phyloP scores from a whole-genome alignment of 106 monocot genomes.

The Dendrobium catenatum region DNA sequence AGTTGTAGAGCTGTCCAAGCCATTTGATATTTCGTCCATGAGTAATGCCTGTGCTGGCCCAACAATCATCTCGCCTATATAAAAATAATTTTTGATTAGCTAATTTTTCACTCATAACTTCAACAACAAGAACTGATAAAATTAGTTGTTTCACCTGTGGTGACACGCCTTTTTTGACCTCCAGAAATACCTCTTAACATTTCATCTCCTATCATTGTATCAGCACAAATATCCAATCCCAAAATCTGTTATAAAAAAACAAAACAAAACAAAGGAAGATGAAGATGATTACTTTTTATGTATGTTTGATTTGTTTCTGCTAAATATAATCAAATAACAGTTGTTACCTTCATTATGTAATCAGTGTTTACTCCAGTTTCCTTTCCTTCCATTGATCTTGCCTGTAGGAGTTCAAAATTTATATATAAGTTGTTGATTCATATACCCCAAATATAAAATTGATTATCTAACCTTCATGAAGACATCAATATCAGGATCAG shows the following conservation, averaged over 20 bases:
- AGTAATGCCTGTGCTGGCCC: slow-evolving; percentile 34
- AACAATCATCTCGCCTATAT: slow-evolving; percentile 50
- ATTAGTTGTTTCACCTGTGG: slow-evolving; percentile 24
- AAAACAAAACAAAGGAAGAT: not conserved
- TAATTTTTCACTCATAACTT: not conserved
- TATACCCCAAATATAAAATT: not conserved
- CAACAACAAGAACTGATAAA: not conserved
- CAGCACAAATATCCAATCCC: slow-evolving; percentile 48
- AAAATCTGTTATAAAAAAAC: slow-evolving; percentile 21
- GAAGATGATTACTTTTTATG: not conserved
- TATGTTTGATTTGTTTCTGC: not conserved
- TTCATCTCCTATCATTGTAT: slow-evolving; percentile 45
- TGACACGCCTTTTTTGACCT: slow-evolving; percentile 39
- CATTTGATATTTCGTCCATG: slow-evolving; percentile 61
- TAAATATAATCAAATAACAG: not conserved
- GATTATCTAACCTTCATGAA: slow-evolving; percentile 62
- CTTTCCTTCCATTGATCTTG: slow-evolving; percentile 29
- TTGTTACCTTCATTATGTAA: slow-evolving; percentile 52
- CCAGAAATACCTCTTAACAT: slow-evolving; percentile 55
- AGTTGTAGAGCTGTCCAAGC: slow-evolving; percentile 52
- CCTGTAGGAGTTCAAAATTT: slow-evolving; percentile 15
- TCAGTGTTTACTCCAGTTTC: slow-evolving; percentile 34
- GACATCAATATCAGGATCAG: slow-evolving; percentile 23
- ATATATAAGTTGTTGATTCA: not conserved
- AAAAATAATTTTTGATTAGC: not conserved